Evolutionary conservation across 495 filamentous ascomycete species (phyloP).

Genomic region (Tirmania nivea): DNA sequence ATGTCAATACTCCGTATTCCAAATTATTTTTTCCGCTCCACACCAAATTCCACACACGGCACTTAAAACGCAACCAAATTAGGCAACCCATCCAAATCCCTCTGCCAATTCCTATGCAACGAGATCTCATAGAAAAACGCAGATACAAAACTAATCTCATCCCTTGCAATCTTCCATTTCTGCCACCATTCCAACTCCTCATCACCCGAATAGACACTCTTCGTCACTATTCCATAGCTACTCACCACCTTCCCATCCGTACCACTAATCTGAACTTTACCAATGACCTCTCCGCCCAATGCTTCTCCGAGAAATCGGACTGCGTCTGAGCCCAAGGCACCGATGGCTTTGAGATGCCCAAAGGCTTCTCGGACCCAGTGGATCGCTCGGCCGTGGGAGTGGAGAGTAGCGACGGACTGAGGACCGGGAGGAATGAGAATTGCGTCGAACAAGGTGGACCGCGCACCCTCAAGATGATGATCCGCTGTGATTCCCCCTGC

Average conservation of each 20-base stretch:
- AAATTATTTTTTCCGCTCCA: too few species aligned
- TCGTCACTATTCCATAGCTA: conserved; percentile 50
- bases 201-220: conserved; percentile 25
- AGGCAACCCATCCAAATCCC: conserved; percentile 14
- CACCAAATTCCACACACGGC: background rate
- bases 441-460: conserved; percentile 71
- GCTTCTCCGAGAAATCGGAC: conserved; percentile 13
- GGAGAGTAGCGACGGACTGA: conserved; percentile 33
- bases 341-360: conserved; percentile 69
- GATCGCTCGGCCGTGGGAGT: conserved; percentile 51
- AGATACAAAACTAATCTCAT: conserved; percentile 21
- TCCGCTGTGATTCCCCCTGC: conserved; percentile 40
- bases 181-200: conserved; percentile 26
- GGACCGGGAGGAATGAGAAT: conserved; percentile 58
- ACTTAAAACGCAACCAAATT: conserved; percentile 17
- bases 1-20: too few species aligned
- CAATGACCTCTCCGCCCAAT: conserved; percentile 12
- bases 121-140: conserved; percentile 14
- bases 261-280: conserved; percentile 3
- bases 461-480: conserved; percentile 63
- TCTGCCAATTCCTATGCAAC: conserved; percentile 18
- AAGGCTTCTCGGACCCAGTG: conserved; percentile 79
- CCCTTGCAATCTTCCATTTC: conserved; percentile 35
- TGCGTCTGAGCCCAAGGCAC: conserved; percentile 37
- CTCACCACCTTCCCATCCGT: conserved; percentile 28